phyloP scores from a whole-genome alignment of 139 green algal genomes.

The Spirogloea muscicola region DNA sequence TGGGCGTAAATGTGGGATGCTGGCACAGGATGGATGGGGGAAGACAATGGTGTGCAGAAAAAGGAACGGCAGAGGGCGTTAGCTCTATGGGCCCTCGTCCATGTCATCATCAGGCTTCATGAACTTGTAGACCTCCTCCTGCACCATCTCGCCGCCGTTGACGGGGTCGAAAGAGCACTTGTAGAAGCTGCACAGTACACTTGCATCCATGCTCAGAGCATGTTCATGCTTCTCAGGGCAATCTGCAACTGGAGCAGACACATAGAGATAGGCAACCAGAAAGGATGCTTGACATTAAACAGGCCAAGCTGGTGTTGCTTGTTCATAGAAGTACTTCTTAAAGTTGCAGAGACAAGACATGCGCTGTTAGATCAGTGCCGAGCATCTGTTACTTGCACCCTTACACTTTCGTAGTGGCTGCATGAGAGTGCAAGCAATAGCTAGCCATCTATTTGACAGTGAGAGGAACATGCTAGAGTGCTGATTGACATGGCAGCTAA shows the following conservation, averaged over 20 bases:
- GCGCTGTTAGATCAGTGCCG: background rate
- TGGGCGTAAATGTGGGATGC: no score
- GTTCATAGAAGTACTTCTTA: background rate
- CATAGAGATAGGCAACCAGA: background rate
- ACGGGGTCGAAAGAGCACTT: conserved; percentile 31
- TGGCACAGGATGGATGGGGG: no score
- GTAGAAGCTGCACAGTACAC: conserved; percentile 43
- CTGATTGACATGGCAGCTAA: background rate
- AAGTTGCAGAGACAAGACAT: background rate
- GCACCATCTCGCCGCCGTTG: conserved; percentile 23
- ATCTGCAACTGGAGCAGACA: no score
- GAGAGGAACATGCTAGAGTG: background rate
- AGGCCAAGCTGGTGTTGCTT: background rate
- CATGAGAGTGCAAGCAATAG: background rate
- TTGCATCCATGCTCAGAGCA: no score
- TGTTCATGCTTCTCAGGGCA: no score
- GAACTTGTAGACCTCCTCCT: conserved; percentile 38
- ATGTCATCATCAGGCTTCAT: conserved; percentile 37
- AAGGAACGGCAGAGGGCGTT: no score
- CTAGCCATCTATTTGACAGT: background rate
- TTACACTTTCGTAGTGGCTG: background rate
- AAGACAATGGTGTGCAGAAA: no score
- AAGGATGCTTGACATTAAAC: background rate
- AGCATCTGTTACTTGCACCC: background rate
- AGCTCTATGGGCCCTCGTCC: conserved; percentile 16